These are phyloP conservation scores for Stemphylium beticola DNA, from an alignment of 2,329 filamentous ascomycete genomes.

Conservation along the genomic window DNA sequence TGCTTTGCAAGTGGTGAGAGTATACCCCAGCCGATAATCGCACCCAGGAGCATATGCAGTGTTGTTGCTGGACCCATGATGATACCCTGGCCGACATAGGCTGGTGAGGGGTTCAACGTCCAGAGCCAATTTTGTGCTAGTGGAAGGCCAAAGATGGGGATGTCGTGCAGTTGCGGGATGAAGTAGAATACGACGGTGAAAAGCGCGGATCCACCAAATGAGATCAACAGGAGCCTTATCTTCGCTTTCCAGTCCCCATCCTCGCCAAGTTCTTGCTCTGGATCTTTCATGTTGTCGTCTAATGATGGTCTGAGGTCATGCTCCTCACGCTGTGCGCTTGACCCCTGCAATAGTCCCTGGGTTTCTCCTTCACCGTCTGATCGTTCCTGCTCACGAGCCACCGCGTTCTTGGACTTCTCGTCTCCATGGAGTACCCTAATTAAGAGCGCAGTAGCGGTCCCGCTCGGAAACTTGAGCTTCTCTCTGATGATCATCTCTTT, in stretches of 20 bases:
- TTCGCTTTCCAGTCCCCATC: constrained; percentile 65
- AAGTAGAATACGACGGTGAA: constrained; percentile 88
- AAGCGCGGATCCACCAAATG: constrained; percentile 65
- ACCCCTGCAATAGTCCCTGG: constrained; percentile 42
- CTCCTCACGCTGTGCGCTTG: constrained; percentile 27
- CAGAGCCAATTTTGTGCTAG: constrained; percentile 86
- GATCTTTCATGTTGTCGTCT: constrained; percentile 19
- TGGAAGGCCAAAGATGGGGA: constrained; percentile 82
- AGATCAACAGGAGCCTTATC: constrained; percentile 64
- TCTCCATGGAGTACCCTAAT: constrained; percentile 85
- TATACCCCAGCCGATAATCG: constrained; percentile 86
- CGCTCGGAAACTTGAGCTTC: constrained; percentile 90
- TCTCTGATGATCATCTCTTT: constrained; percentile 93
- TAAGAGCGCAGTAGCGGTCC: constrained; percentile 92
- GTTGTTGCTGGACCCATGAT: constrained; percentile 98
- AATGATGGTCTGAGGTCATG: constrained; percentile 27
- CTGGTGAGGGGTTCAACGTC: constrained; percentile 95
- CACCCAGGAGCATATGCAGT: constrained; percentile 91
- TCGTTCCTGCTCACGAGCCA: constrained; percentile 8
- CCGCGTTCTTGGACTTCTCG: constrained; percentile 26
- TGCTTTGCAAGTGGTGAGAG: constrained; percentile 87
- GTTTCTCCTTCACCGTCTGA: constrained; percentile 38
- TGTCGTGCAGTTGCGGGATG: constrained; percentile 78
- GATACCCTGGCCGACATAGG: constrained; percentile 95
- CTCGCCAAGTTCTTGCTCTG: constrained; percentile 36